Evolutionary conservation across 352 stramenopile species (phyloP).

Genomic region (Globisporangium abappressorium): DNA sequence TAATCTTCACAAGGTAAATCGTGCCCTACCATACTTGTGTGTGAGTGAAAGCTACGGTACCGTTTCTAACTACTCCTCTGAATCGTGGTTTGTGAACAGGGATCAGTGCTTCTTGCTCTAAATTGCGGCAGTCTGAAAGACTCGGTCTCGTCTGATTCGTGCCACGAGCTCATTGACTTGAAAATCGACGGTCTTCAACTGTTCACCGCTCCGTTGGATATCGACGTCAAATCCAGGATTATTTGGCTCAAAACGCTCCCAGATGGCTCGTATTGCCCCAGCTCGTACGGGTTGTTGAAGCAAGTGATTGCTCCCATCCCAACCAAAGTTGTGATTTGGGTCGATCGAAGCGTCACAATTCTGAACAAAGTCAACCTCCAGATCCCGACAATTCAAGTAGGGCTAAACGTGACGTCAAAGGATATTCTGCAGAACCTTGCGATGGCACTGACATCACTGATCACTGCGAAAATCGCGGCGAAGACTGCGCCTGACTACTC

Average conservation of each 20-base stretch:
- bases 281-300: conserved; percentile 53
- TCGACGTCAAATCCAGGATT: conserved; percentile 65
- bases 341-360: conserved; percentile 37
- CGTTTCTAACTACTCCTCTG: background rate
- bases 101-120: conserved; percentile 61
- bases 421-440: conserved; percentile 60
- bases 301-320: conserved; percentile 72
- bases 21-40: background rate
- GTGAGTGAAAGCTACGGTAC: too few relatives aligned
- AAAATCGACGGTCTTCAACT: conserved; percentile 62
- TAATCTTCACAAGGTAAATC: conserved; percentile 46
- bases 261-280: conserved; percentile 60
- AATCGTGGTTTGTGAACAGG: conserved; percentile 22
- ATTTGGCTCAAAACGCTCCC: conserved; percentile 60
- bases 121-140: conserved; percentile 57
- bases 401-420: conserved; percentile 50
- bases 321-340: conserved; percentile 46
- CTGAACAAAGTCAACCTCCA: conserved; percentile 49
- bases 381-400: conserved; percentile 56
- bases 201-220: conserved; percentile 64
- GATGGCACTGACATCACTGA: conserved; percentile 28
- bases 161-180: conserved; percentile 54
- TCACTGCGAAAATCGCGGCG: conserved; percentile 40
- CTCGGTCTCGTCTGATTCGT: conserved; percentile 44
- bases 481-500: conserved; percentile 38